Conservation (phyloP, 768 basidiomycete genomes). For the Paxillus ammoniavirescens region DNA sequence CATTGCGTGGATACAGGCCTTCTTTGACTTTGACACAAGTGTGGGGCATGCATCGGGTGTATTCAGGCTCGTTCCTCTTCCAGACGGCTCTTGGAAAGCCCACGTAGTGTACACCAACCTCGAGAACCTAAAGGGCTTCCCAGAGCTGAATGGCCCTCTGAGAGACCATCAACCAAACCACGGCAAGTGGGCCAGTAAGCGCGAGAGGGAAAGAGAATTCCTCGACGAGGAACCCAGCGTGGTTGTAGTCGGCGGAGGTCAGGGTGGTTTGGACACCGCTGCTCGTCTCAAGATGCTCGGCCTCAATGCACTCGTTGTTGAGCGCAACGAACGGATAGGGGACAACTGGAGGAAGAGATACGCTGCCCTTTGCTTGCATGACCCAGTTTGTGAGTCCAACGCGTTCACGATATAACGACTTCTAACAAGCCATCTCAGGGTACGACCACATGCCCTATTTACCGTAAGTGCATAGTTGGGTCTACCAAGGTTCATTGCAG, state of each 20-base stretch:
- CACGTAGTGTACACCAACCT: slow-evolving; percentile 49
- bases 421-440: slow-evolving; percentile 26
- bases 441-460: slow-evolving; percentile 53
- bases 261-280: slow-evolving; percentile 54
- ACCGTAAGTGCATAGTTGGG: slow-evolving; percentile 37
- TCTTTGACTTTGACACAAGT: slow-evolving; percentile 45
- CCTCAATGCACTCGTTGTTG: slow-evolving; percentile 16
- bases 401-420: neutral
- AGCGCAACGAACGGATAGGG: slow-evolving; percentile 26
- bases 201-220: slow-evolving; percentile 27
- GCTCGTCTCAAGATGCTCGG: slow-evolving; percentile 47
- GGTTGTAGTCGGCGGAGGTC: slow-evolving; percentile 50
- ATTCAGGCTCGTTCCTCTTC: slow-evolving; percentile 44
- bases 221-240: slow-evolving; percentile 48
- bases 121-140: slow-evolving; percentile 47
- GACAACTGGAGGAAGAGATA: slow-evolving; percentile 33
- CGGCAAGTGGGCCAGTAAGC: slow-evolving; percentile 31
- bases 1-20: slow-evolving; percentile 42
- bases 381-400: slow-evolving; percentile 29
- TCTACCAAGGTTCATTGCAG: neutral
- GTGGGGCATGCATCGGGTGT: slow-evolving; percentile 41
- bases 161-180: slow-evolving; percentile 40
- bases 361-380: slow-evolving; percentile 29
- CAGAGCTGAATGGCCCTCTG: slow-evolving; percentile 42
- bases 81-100: slow-evolving; percentile 45